Percentiles rank a stretch among this genome's conserved stretches.
These are phyloP conservation scores for Pythium utonaiense DNA, from an alignment of 352 stramenopile species.

Conservation along the genomic window DNA sequence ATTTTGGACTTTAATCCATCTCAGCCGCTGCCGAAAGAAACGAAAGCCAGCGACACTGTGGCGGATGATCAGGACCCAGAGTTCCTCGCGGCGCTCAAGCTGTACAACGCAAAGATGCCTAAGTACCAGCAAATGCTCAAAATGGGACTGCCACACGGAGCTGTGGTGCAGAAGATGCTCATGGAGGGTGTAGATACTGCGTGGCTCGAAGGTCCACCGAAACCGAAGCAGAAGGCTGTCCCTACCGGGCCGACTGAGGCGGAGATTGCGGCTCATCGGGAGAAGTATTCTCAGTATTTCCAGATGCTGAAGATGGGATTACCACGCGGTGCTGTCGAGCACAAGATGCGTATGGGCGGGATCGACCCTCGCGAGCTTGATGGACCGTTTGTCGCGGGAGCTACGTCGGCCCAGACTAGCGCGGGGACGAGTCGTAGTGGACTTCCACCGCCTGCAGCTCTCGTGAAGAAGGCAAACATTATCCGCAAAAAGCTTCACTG, in stretches of 20 bases:
- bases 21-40: conserved; percentile 34
- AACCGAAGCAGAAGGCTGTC: conserved; percentile 31
- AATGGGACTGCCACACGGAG: conserved; percentile 54
- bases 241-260: conserved; percentile 35
- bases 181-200: conserved; percentile 65
- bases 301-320: conserved; percentile 79
- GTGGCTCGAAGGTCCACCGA: conserved; percentile 63
- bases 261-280: conserved; percentile 48
- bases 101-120: conserved; percentile 62
- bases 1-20: conserved; percentile 65
- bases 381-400: conserved; percentile 33
- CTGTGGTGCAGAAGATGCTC: conserved; percentile 84
- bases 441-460: conserved; percentile 3
- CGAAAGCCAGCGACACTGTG: conserved; percentile 17
- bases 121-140: conserved; percentile 83
- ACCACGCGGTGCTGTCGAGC: conserved; percentile 70
- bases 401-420: conserved; percentile 12
- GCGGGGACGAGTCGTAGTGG: conserved; percentile 21
- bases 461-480: conserved; percentile 54
- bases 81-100: conserved; percentile 48
- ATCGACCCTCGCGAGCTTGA: conserved; percentile 68
- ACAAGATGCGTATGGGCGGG: conserved; percentile 79
- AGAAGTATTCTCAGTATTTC: conserved; percentile 85
- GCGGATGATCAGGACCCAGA: conserved; percentile 38
- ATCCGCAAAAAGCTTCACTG: conserved; percentile 87